Evolutionary conservation across 164 flowering plant genomes (phyloP), one percentile per base, ranked within the genome.

Genomic region (Vitis riparia): DNA sequence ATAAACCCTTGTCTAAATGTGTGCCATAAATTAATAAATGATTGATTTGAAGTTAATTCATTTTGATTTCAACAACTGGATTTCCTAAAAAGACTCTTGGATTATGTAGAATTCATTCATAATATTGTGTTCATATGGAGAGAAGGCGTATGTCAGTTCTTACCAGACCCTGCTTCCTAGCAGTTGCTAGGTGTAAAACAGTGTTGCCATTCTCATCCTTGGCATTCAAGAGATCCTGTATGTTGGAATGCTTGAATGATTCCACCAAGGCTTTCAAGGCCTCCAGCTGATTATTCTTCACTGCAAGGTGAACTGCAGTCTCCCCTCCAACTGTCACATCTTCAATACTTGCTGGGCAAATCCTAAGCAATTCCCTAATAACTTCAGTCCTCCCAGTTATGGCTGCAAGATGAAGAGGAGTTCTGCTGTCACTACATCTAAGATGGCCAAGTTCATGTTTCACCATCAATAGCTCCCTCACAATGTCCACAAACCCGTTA

Each of bases 271-370:
- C 9, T 9, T 2, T 47, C 9, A 70, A 5, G 13, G 62, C 62
- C 2, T 55, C 55, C 19, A 37, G 13, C 8, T 63, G 65, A 53
- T 55, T 53, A n/a, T 13, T 37, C 27, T 70, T 63, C 9, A 55
- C 67, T 23, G 73, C 67, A 11, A 70, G 51, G 12, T 70, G 68
- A 62, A 70, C 55, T 0, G 47, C 73, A 19, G 73, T 70, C 17
- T 70, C 67, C 1, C 67, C 55, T 9, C 11, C 0, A 0, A 1
- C 19, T 0, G 73, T 55, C 48, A 62, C 55, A 1, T 70, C 67
- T 3, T 11, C 14, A 3, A 62, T 1, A 12, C 44, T 3, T 8
- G 63, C 30, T 7, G 60, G 66, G 13, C 60, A 69, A 52, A 56
- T 11, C 0, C 14, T 27, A n/a, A 62, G 15, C 66, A 69, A 13